Percentiles rank a stretch among this genome's conserved stretches.
These are phyloP conservation scores for Alisma plantagoaquatica DNA, from an alignment of 106 monocot species.

Conservation along the genomic window DNA sequence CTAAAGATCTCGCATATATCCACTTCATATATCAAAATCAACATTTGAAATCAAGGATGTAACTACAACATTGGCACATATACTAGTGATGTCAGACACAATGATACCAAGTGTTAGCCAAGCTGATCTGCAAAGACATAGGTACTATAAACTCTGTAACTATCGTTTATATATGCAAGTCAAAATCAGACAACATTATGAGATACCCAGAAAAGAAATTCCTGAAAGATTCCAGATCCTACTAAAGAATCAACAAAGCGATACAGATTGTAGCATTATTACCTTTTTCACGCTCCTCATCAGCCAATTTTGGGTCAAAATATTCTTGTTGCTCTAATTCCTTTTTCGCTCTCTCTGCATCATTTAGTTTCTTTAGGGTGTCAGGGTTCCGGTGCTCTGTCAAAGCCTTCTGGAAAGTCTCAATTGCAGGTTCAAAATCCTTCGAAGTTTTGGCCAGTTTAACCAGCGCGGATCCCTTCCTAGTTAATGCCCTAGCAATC, in stretches of 20 bases:
- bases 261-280: too few species aligned
- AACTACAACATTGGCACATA: neutral
- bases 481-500: slow-evolving; percentile 83
- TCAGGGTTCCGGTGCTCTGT: slow-evolving; percentile 95
- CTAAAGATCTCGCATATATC: neutral
- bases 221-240: too few species aligned
- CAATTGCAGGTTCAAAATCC: slow-evolving; percentile 81
- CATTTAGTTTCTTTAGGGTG: slow-evolving; percentile 82
- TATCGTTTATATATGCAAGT: neutral
- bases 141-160: neutral
- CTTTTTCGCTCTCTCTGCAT: slow-evolving; percentile 83
- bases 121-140: neutral
- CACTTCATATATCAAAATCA: neutral
- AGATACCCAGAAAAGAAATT: neutral
- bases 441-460: slow-evolving; percentile 72
- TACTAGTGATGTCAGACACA: neutral
- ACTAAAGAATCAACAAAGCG: too few species aligned
- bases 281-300: slow-evolving; percentile 96
- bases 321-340: slow-evolving; percentile 89
- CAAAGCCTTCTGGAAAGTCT: slow-evolving; percentile 85
- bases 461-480: slow-evolving; percentile 70
- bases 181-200: neutral
- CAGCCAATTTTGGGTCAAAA: slow-evolving; percentile 85
- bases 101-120: neutral
- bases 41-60: neutral